Percentiles rank a stretch among this genome's conserved stretches.
phyloP scores from a whole-genome alignment of 768 basidiomycete genomes.

The Leccinellum albellum region DNA sequence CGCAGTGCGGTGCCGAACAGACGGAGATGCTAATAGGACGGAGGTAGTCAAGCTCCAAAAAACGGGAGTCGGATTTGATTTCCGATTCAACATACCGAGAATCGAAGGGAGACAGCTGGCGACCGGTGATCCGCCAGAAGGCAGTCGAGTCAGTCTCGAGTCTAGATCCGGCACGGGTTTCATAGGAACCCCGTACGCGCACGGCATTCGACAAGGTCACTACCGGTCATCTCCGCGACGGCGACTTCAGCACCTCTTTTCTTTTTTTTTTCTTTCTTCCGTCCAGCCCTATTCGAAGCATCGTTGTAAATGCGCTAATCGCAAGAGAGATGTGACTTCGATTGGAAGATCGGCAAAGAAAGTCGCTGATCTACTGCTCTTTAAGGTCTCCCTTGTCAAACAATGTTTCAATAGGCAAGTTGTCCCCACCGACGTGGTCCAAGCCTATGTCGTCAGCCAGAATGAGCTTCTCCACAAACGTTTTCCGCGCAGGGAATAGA shows the following conservation, averaged over 20 bases:
- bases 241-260: conserved; percentile 2
- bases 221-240: conserved; percentile 12
- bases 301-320: conserved; percentile 1
- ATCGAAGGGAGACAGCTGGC: neutral
- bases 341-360: conserved; percentile 8
- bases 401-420: neutral
- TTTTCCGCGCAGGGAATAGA: conserved; percentile 24
- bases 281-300: neutral
- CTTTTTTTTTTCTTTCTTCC: neutral
- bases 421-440: neutral
- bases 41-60: neutral
- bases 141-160: neutral
- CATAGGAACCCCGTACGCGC: neutral
- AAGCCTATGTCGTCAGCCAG: conserved; percentile 14
- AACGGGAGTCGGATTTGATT: conserved; percentile 5
- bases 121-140: conserved; percentile 13
- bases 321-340: neutral
- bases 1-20: neutral
- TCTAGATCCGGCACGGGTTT: conserved; percentile 4
- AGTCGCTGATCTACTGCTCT: conserved; percentile 4
- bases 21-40: neutral
- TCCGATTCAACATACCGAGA: conserved; percentile 6
- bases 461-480: conserved; percentile 25
- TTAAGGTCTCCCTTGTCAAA: neutral
- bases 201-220: neutral